Conservation (phyloP, 345 rosid species). For the Trapa bicornis region DNA sequence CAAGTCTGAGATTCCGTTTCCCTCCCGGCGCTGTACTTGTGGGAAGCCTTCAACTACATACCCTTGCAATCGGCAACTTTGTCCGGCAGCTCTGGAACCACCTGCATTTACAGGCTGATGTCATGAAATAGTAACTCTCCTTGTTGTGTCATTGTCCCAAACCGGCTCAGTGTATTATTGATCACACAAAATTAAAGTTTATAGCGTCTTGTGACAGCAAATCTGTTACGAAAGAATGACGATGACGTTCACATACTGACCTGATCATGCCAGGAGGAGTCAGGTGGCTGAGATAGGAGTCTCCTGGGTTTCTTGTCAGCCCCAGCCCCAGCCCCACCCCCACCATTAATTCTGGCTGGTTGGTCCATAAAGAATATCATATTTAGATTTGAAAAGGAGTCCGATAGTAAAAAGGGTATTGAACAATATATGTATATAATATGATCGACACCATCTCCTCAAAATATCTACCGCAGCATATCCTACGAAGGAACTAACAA, state of each 20-base stretch:
- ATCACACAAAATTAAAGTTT: too few relatives aligned
- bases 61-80: neutral
- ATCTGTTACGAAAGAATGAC: too few relatives aligned
- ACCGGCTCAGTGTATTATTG: too few relatives aligned
- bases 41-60: neutral
- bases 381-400: neutral
- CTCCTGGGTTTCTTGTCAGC: slow-evolving; percentile 19
- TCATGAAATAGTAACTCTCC: too few relatives aligned
- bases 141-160: too few relatives aligned
- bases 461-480: neutral
- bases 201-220: too few relatives aligned
- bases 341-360: slow-evolving; percentile 6
- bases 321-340: neutral
- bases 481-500: neutral
- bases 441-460: neutral
- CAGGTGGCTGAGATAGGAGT: slow-evolving; percentile 10
- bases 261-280: slow-evolving; percentile 28
- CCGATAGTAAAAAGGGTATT: neutral
- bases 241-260: slow-evolving; percentile 8
- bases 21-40: too few relatives aligned
- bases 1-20: too few relatives aligned
- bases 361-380: neutral
- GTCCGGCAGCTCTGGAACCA: neutral
- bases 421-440: too few relatives aligned
- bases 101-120: neutral